phyloP scores from a whole-genome alignment of 2,329 filamentous ascomycete genomes.

The Pseudogymnoascus sp. region DNA sequence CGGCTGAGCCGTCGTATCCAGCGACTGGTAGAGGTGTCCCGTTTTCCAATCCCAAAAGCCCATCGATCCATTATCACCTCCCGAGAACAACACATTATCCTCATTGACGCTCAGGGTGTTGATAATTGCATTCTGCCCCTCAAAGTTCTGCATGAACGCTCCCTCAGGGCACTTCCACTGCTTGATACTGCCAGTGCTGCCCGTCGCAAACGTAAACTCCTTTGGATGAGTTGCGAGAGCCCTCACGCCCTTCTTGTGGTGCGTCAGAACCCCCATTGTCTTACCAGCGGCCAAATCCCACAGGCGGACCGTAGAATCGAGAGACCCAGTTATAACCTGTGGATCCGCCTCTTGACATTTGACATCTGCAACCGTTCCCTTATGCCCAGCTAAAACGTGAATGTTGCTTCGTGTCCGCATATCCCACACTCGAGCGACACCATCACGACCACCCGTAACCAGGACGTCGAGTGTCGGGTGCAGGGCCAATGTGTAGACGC shows the following conservation, averaged over 20 bases:
- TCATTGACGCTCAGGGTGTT: constrained; percentile 91
- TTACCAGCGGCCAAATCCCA: constrained; percentile 97
- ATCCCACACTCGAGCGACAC: constrained; percentile 93
- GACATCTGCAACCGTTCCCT: constrained; percentile 78
- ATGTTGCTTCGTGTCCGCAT: constrained; percentile 96
- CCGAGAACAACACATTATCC: constrained; percentile 90
- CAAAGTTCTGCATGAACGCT: constrained; percentile 98
- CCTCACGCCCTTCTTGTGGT: constrained; percentile 96
- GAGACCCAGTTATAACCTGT: constrained; percentile 86
- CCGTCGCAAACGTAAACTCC: constrained; percentile 94
- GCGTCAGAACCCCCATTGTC: constrained; percentile 89
- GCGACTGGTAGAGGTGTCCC: constrained; percentile 79
- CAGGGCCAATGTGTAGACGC: constrained; percentile 87
- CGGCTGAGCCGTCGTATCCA: constrained; percentile 88
- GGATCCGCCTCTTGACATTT: constrained; percentile 94
- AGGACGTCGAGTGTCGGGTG: constrained; percentile 92
- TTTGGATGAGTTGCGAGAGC: constrained; percentile 75
- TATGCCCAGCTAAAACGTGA: constrained; percentile 86
- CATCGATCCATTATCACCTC: constrained; percentile 92
- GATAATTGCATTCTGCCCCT: constrained; percentile 92
- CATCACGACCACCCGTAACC: constrained; percentile 89
- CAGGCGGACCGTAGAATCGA: constrained; percentile 82
- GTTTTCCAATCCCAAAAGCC: constrained; percentile 99
- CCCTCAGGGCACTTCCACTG: constrained; percentile 99
- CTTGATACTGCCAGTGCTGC: constrained; percentile 89